Base-by-base conservation (phyloP, 148 eudicot species). In the Vaccinium vitisidaea region DNA sequence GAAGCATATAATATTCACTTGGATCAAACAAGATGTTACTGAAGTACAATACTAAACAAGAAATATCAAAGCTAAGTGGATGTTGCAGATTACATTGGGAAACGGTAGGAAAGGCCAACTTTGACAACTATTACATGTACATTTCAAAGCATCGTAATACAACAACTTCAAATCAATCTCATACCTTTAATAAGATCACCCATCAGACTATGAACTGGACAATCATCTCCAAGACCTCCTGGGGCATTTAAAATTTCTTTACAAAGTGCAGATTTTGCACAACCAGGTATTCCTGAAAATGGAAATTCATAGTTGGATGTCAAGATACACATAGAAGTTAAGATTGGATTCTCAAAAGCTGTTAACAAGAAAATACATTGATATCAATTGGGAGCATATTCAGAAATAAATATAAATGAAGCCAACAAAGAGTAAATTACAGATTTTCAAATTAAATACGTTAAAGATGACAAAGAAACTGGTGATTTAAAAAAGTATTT, bases 261-360 rank as follows among this genome's bases (percentile, higher is more conserved):
- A 86, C 99, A 96, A 53, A 96, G 96, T 25, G 98, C 98, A 77
- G 99, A 96, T 89, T 96, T 96, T n/a, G 98, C 99, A 86, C 99
- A 96, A 79, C 99, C 99, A 16, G 99, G 99, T 84, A 96, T 95
- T 90, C 98, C 99, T 96, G 91, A 30, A 86, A 86, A 75, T 53
- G 56, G 63, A 30, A 27, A 73, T 50, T 58, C 9, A 23, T 48
- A 30, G 52, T 15, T 74, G 27, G 43, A 58, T 21, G 23, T 80
- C 58, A 82, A 77, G 77, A 84, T 75, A 30, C 77, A 49, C 30
- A 27, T n/a, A 81, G 50, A 71, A 46, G n/a, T 1, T 50, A 46
- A 46, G 58, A 49, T 7, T 71, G 39, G 36, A 58, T 6, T 15
- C 63, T 16, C 43, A 25, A 15, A 84, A 71, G 81, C 77, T 14